Conservation (phyloP, 805 yeast species). For the Helenozyma baotianmanensis region DNA sequence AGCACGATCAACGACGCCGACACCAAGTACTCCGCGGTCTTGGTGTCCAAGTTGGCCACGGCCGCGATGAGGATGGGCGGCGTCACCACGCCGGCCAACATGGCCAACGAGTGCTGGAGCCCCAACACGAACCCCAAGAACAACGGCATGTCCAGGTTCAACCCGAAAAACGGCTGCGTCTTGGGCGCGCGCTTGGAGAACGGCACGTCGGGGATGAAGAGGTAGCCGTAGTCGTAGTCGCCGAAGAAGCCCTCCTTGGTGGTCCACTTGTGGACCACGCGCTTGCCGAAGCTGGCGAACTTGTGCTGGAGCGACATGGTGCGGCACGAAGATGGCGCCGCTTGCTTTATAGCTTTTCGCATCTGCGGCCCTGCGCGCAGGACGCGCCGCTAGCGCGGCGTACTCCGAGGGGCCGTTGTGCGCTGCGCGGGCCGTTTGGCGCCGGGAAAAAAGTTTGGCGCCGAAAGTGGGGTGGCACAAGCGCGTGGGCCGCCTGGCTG, state of each 20-base stretch:
- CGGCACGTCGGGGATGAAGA: conserved; percentile 80
- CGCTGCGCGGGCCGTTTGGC: not conserved
- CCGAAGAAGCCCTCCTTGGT: conserved; percentile 83
- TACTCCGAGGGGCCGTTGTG: not conserved
- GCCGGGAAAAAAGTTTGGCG: no score
- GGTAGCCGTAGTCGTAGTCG: conserved; percentile 74
- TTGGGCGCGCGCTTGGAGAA: conserved; percentile 45
- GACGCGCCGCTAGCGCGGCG: not conserved
- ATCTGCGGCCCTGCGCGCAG: no score
- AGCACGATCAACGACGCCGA: conserved; percentile 35
- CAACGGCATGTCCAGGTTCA: conserved; percentile 78
- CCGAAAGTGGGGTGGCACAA: not conserved
- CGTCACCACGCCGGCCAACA: conserved; percentile 87
- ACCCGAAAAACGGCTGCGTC: conserved; percentile 77
- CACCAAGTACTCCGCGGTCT: conserved; percentile 34
- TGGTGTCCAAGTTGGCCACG: conserved; percentile 53
- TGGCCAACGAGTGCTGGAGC: conserved; percentile 80
- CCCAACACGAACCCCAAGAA: conserved; percentile 74
- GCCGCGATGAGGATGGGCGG: conserved; percentile 74
- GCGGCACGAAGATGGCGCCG: no score
- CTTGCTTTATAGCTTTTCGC: no score
- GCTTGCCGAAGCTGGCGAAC: conserved; percentile 9
- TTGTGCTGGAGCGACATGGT: no score
- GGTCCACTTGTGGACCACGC: conserved; percentile 46
- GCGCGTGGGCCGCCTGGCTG: not conserved